These are phyloP conservation scores for Neonectria magnoliae DNA, from an alignment of 2,329 filamentous ascomycete species.

Conservation along the genomic window DNA sequence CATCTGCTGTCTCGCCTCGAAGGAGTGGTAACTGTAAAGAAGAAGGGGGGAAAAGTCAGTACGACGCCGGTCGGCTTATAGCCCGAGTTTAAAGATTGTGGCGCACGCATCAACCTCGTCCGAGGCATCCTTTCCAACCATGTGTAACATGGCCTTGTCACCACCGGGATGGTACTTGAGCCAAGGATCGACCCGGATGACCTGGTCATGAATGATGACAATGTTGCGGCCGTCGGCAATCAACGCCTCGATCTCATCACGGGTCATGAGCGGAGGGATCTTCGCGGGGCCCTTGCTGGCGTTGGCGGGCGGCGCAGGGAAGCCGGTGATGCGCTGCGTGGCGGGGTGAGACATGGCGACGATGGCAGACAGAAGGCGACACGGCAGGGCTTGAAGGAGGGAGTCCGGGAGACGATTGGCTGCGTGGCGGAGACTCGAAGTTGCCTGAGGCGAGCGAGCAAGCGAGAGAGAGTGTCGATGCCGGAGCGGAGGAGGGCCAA, in stretches of 20 bases:
- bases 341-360: conserved; percentile 13
- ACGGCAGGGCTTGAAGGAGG: neutral
- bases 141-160: conserved; percentile 88
- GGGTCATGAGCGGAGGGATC: conserved; percentile 51
- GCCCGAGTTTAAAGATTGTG: conserved; percentile 8
- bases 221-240: conserved; percentile 85
- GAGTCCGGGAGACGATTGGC: conserved; percentile 12
- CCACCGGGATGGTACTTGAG: conserved; percentile 91
- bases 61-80: neutral
- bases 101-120: conserved; percentile 90
- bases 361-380: neutral
- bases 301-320: conserved; percentile 28
- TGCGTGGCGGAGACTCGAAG: neutral
- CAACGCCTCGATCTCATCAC: conserved; percentile 68
- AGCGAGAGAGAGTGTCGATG: neutral
- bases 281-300: conserved; percentile 23
- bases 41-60: conserved; percentile 25
- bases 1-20: conserved; percentile 80
- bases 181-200: conserved; percentile 91
- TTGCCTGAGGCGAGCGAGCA: neutral
- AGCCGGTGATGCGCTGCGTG: conserved; percentile 34
- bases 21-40: conserved; percentile 77
- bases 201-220: conserved; percentile 81
- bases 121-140: conserved; percentile 93
- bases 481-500: conserved; percentile 1